Evolutionary conservation across 805 yeast genomes (phyloP), one percentile per base, ranked within the genome.

Genomic region (Wickerhamiella parazyma): DNA sequence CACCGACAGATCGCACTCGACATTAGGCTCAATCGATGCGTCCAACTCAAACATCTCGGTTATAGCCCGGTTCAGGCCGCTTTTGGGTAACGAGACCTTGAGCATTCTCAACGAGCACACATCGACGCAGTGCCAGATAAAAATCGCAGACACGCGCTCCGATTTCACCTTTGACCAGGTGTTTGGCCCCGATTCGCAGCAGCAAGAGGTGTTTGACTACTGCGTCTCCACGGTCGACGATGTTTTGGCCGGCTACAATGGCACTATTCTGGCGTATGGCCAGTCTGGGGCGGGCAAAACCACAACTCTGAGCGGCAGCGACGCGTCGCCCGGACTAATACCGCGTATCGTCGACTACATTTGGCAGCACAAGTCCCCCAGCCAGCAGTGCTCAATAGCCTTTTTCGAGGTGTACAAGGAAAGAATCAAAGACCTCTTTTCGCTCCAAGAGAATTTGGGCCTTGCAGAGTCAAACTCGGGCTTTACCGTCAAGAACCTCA

Each of bases 401-500:
- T 78, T 76, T 50, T 69, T 83, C 76, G 95, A 87, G 55, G 76
- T 87, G 10, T 80, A 82, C 59, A 72, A 80, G 69, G 95, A 87
- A 49, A 73, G 71, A 36, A 71, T 86, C 33, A 65, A 71, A 48
- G 96, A 87, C 58, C 64, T 86, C 44, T 63, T 87, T 26, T 66
- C n/a, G 65, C 68, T 0, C 49, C 53, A 2, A 55, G 48, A 49
- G 33, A 48, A 52, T 38, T 29, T 44, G 17, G 36, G 42, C 8
- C 42, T 44, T 19, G 48, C 41, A 20, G 18, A 28, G 14, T 14
- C 22, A 3, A 55, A 63, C 3, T 69, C 75, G 42, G 89, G 89
- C 0, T 71, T 81, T 2, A 72, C 76, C 54, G 87, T 84, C 17
- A 73, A 74, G 51, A 82, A 81, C n/a, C 63, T 85, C 42, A 71